Evolutionary conservation across 495 filamentous ascomycete genomes (phyloP).

Genomic region (Podospora pseudocomata): DNA sequence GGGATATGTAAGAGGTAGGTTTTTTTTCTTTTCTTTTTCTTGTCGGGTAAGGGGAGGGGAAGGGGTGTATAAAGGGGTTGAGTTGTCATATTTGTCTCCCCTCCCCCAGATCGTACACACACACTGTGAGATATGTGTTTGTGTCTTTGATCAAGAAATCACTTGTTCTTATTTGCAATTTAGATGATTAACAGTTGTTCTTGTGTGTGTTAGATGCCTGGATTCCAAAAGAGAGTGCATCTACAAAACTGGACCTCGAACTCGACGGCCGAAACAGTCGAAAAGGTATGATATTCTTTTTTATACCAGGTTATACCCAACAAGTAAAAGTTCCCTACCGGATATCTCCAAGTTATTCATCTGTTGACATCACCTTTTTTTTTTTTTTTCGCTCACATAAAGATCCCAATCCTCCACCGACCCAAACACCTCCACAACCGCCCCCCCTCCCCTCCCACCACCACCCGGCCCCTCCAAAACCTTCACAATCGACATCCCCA

Average conservation of each 20-base stretch:
- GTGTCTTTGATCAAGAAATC: no score
- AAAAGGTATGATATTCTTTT: slow-evolving; percentile 30
- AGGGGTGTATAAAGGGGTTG: not conserved
- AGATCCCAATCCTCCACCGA: slow-evolving; percentile 1
- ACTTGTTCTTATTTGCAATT: not conserved
- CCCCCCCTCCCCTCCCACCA: slow-evolving; percentile 10
- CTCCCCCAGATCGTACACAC: not conserved
- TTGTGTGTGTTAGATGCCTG: slow-evolving; percentile 34
- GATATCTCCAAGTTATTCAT: no score
- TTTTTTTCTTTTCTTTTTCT: not conserved
- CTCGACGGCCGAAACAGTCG: slow-evolving; percentile 35
- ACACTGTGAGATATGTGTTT: no score
- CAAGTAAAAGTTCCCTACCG: not conserved
- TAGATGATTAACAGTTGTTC: not conserved
- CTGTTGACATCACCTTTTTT: not conserved
- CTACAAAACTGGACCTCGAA: slow-evolving; percentile 45
- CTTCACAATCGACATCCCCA: slow-evolving; percentile 49
- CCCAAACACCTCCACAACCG: not conserved
- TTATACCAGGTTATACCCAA: not conserved
- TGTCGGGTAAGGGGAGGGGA: no score
- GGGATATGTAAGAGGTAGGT: slow-evolving; percentile 47
- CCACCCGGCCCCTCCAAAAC: slow-evolving; percentile 45
- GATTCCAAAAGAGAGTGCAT: slow-evolving; percentile 49
- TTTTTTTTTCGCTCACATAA: not conserved
- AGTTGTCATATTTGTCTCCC: slow-evolving; percentile 1